Evolutionary conservation across 352 stramenopile species (phyloP).

Genomic region (Phytopythium chamaehyphon): DNA sequence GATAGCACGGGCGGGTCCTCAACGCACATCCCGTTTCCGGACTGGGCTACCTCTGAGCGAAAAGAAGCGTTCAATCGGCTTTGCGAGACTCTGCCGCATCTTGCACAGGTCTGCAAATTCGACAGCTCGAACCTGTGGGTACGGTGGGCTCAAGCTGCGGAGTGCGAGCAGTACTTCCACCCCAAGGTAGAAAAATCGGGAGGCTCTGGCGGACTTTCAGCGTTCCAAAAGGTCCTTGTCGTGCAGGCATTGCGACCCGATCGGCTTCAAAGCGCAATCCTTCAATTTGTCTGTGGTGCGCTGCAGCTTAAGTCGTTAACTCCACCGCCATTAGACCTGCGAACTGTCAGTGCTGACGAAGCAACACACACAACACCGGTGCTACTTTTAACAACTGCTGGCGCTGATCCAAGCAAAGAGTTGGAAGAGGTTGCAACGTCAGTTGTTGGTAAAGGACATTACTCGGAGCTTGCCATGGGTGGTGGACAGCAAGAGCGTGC

Average conservation of each 20-base stretch:
- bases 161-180: conserved; percentile 92
- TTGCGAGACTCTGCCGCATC: conserved; percentile 61
- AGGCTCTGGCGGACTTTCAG: conserved; percentile 46
- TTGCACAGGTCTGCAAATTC: conserved; percentile 77
- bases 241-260: conserved; percentile 90
- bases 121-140: conserved; percentile 85
- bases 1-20: conserved; percentile 2
- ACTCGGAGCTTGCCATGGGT: conserved; percentile 94
- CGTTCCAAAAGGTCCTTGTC: conserved; percentile 93
- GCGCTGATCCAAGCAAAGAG: conserved; percentile 93
- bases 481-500: conserved; percentile 92
- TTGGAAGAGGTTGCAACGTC: conserved; percentile 88
- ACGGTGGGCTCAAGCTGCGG: conserved; percentile 80
- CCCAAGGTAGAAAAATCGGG: conserved; percentile 73
- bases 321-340: conserved; percentile 77
- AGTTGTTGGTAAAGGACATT: conserved; percentile 85
- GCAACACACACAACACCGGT: conserved; percentile 78
- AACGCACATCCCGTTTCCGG: conserved; percentile 29
- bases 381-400: conserved; percentile 90
- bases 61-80: conserved; percentile 83
- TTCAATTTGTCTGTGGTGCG: conserved; percentile 86
- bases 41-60: conserved; percentile 82
- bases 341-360: conserved; percentile 59
- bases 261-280: conserved; percentile 86
- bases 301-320: conserved; percentile 87